phyloP scores from a whole-genome alignment of 2,329 filamentous ascomycete species.

The Aspergillus sp. region DNA sequence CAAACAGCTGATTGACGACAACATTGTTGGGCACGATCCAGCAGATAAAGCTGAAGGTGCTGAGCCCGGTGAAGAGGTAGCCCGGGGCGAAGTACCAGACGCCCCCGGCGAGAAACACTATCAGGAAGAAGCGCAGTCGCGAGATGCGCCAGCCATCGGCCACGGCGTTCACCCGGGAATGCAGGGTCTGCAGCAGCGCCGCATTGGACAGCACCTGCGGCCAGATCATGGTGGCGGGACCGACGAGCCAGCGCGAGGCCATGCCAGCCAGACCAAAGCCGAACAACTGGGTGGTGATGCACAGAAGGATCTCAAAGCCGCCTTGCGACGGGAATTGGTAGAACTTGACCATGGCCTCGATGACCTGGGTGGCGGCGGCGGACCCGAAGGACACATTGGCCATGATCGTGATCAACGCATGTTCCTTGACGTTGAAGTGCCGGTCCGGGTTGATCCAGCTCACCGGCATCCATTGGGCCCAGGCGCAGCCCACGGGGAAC shows the following conservation, averaged over 20 bases:
- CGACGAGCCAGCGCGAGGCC: slow-evolving; percentile 49
- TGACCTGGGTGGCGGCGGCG: slow-evolving; percentile 30
- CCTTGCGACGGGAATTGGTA: slow-evolving; percentile 52
- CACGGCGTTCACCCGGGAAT: slow-evolving; percentile 24
- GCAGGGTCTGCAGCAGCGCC: slow-evolving; percentile 37
- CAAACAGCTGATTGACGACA: slow-evolving; percentile 64
- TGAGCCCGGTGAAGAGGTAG: slow-evolving; percentile 60
- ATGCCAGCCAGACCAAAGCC: slow-evolving; percentile 58
- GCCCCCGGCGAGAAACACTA: slow-evolving; percentile 24
- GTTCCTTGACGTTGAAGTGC: slow-evolving; percentile 34
- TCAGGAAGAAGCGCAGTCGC: slow-evolving; percentile 30
- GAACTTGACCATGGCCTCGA: slow-evolving; percentile 38
- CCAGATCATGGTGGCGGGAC: slow-evolving; percentile 58
- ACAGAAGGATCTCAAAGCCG: slow-evolving; percentile 53
- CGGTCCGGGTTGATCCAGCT: slow-evolving; percentile 37
- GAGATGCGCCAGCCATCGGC: slow-evolving; percentile 38
- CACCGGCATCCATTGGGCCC: slow-evolving; percentile 32
- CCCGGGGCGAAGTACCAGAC: slow-evolving; percentile 45
- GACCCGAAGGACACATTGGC: slow-evolving; percentile 43
- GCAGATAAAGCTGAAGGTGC: slow-evolving; percentile 61
- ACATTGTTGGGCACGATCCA: slow-evolving; percentile 63
- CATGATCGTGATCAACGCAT: slow-evolving; percentile 39
- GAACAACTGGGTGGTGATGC: slow-evolving; percentile 54
- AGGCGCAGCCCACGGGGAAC: slow-evolving; percentile 37
- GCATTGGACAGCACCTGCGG: slow-evolving; percentile 48